These are phyloP conservation scores for Hypoxylon intermedium DNA, from an alignment of 495 filamentous ascomycete genomes.

Conservation along the genomic window DNA sequence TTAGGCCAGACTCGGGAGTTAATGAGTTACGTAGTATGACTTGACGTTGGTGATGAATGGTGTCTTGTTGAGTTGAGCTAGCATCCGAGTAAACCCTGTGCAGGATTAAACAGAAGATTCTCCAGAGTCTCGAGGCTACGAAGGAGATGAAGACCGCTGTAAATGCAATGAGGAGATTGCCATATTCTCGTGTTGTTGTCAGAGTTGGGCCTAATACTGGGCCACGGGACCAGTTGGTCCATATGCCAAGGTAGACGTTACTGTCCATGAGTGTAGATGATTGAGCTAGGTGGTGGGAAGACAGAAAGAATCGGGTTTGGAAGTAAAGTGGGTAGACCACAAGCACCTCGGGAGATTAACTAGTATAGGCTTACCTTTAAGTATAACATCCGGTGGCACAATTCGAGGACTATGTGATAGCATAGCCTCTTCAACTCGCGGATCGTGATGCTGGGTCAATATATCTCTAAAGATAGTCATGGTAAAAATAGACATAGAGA, in stretches of 20 bases:
- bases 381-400: too few relatives aligned
- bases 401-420: too few relatives aligned
- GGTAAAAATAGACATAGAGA: too few relatives aligned
- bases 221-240: constrained; percentile 41
- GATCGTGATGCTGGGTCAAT: too few relatives aligned
- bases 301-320: too few relatives aligned
- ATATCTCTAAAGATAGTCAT: too few relatives aligned
- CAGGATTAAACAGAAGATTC: constrained; percentile 13
- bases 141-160: constrained; percentile 19
- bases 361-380: too few relatives aligned
- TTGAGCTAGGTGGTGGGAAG: too few relatives aligned
- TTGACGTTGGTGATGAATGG: constrained; percentile 16
- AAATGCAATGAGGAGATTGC: constrained; percentile 35
- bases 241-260: constrained; percentile 15
- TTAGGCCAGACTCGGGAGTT: constrained; percentile 6
- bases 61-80: neutral
- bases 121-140: constrained; percentile 11
- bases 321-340: too few relatives aligned
- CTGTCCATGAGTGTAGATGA: too few relatives aligned
- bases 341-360: too few relatives aligned
- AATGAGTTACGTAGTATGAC: constrained; percentile 15
- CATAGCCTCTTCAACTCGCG: too few relatives aligned
- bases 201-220: constrained; percentile 28
- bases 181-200: constrained; percentile 24
- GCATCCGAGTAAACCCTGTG: constrained; percentile 9